Conservation (phyloP, 2,329 filamentous ascomycete species). For the Didymella pomorum region DNA sequence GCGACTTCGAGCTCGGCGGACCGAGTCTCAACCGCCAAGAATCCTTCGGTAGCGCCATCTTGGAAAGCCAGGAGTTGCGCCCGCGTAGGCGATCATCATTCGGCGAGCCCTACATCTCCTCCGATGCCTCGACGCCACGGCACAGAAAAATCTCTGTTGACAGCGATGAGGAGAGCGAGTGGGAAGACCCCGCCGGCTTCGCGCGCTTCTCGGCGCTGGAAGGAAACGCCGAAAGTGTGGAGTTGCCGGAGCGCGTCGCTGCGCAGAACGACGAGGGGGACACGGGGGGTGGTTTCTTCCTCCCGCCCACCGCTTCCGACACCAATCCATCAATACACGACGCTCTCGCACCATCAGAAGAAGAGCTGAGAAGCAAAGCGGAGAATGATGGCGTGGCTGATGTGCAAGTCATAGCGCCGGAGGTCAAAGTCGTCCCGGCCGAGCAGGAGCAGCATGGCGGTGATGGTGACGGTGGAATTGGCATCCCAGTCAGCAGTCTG, state of each 20-base stretch:
- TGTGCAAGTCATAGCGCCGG: not conserved
- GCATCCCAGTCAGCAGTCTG: not conserved
- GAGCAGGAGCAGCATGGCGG: not conserved
- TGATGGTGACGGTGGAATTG: too few relatives aligned
- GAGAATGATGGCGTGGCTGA: not conserved
- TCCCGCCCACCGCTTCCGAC: not conserved
- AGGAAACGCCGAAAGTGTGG: too few relatives aligned
- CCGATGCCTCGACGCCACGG: not conserved
- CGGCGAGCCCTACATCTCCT: slow-evolving; percentile 20
- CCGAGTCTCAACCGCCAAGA: slow-evolving; percentile 45
- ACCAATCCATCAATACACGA: not conserved
- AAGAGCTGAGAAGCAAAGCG: not conserved
- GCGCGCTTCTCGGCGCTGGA: too few relatives aligned
- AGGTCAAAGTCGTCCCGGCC: not conserved
- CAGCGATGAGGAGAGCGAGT: slow-evolving; percentile 15
- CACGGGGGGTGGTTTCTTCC: slow-evolving; percentile 2
- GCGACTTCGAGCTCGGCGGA: slow-evolving; percentile 9
- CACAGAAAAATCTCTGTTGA: not conserved
- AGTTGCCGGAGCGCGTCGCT: not conserved
- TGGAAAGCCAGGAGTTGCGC: slow-evolving; percentile 39
- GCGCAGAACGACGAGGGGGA: not conserved
- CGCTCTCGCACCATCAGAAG: not conserved
- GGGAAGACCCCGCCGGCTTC: slow-evolving; percentile 21
- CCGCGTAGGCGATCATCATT: slow-evolving; percentile 36
- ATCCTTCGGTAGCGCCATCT: slow-evolving; percentile 41